Base-by-base conservation (phyloP, 441 rosid genomes). In the Euphorbia neoarborescens region DNA sequence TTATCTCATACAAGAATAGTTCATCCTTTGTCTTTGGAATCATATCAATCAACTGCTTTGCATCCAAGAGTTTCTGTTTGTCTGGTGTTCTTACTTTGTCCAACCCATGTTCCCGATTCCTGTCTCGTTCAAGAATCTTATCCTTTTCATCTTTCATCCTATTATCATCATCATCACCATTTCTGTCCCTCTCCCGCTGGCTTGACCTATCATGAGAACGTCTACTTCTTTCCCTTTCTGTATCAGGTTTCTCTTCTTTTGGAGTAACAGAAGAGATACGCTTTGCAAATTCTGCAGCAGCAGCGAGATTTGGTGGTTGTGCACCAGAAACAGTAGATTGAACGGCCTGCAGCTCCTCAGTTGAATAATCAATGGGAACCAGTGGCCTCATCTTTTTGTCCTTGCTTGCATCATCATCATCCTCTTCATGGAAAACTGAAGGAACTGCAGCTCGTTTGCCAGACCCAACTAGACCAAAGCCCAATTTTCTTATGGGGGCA, bases 271-370 rank as follows among this genome's bases (percentile, higher is more conserved):
- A 84, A 27, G 94, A 92, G 75, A 94, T 84, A 25, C 86, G 90
- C 86, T 92, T 94, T 7, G 98, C 98, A 63, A 87, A 92, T 87
- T 92, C 99, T 69, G 95, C 94, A n/a, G 99, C 99, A 54, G 96
- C 90, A 75, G 83, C 93, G 76, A 94, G 81, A 84, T 87, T 88
- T 71, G 96, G 87, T 13, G 91, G 92, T 72, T 86, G 84, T 63
- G 77, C 80, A 66, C 88, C 97, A 67, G 91, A 79, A 71, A 80
- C 84, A 72, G 82, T 53, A 58, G 87, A 80, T 71, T 90, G 88
- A 72, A 89, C 85, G n/a, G 92, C 92, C 75, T 90, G 86, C 80
- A 88, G 83, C 82, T 94, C 98, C 88, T 94, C 98, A 38, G 90
- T 84, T 30, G 99, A 85, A 79, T 94, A 94, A 84, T 92, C 98